These are phyloP conservation scores for Thymus mandschuricus DNA, from an alignment of 257 asterid genomes.

Conservation along the genomic window DNA sequence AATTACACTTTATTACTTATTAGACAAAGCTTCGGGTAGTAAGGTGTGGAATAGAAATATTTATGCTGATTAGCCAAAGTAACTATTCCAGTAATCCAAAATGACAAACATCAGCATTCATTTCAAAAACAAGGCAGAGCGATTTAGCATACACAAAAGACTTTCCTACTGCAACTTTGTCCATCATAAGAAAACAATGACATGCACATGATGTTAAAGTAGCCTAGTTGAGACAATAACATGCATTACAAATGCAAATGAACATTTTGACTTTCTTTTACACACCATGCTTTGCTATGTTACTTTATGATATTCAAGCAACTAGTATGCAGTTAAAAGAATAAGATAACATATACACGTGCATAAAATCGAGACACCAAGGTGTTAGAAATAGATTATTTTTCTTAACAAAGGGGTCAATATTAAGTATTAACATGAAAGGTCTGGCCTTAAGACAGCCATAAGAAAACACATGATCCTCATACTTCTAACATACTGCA, in stretches of 20 bases:
- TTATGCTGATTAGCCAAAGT: slow-evolving; percentile 15
- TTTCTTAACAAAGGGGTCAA: slow-evolving; percentile 20
- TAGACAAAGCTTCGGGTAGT: background rate
- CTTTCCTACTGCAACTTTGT: slow-evolving; percentile 3
- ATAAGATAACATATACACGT: background rate
- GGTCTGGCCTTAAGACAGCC: background rate
- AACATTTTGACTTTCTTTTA: background rate
- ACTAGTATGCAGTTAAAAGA: slow-evolving; percentile 10
- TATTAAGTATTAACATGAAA: background rate
- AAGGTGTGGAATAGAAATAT: slow-evolving; percentile 2
- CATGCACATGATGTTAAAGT: slow-evolving; percentile 1
- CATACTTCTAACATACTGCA: slow-evolving; percentile 8
- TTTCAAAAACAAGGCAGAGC: slow-evolving; percentile 18
- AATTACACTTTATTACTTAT: background rate
- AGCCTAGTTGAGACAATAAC: slow-evolving; percentile 2
- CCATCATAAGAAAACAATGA: slow-evolving; percentile 5
- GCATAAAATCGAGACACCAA: slow-evolving; percentile 5
- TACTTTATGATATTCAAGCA: slow-evolving; percentile 21
- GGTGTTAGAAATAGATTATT: slow-evolving; percentile 6
- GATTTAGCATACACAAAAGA: background rate
- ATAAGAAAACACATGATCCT: slow-evolving; percentile 10
- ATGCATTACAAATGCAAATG: background rate
- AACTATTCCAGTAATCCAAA: background rate
- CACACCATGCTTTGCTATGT: background rate
- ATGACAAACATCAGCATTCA: slow-evolving; percentile 22